Evolutionary conservation across 108 stramenopile genomes (phyloP).

Genomic region (Pseudonitzschia pungens): DNA sequence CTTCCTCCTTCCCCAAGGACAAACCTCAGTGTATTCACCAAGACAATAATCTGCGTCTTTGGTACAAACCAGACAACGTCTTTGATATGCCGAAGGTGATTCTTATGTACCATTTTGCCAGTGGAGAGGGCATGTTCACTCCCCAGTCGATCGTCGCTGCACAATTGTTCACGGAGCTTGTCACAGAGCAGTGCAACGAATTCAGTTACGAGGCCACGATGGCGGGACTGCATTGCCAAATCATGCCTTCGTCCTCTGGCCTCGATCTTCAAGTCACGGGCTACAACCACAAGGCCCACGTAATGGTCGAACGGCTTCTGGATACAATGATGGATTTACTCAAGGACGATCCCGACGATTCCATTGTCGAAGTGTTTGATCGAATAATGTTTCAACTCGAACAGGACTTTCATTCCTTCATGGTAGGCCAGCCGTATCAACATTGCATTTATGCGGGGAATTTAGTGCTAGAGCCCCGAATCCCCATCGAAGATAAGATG

Average conservation of each 20-base stretch:
- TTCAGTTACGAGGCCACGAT: constrained; percentile 68
- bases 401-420: constrained; percentile 50
- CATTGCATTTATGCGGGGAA: constrained; percentile 63
- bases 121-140: background rate
- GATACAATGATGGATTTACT: constrained; percentile 29
- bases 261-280: constrained; percentile 60
- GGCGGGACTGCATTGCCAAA: constrained; percentile 56
- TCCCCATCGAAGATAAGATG: constrained; percentile 49
- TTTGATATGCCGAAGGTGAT: constrained; percentile 83
- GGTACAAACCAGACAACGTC: constrained; percentile 73
- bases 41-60: constrained; percentile 35
- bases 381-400: constrained; percentile 54
- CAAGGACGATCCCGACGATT: constrained; percentile 8
- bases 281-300: constrained; percentile 77
- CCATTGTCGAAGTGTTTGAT: constrained; percentile 46
- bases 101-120: constrained; percentile 39
- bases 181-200: constrained; percentile 61
- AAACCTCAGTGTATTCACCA: constrained; percentile 29
- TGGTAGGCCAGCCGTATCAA: constrained; percentile 64
- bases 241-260: constrained; percentile 26
- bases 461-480: constrained; percentile 51
- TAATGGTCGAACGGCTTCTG: constrained; percentile 58
- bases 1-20: constrained; percentile 30
- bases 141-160: constrained; percentile 33
- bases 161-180: constrained; percentile 43